Base-by-base conservation (phyloP, 129 eudicot genomes). In the Centella asiatica region DNA sequence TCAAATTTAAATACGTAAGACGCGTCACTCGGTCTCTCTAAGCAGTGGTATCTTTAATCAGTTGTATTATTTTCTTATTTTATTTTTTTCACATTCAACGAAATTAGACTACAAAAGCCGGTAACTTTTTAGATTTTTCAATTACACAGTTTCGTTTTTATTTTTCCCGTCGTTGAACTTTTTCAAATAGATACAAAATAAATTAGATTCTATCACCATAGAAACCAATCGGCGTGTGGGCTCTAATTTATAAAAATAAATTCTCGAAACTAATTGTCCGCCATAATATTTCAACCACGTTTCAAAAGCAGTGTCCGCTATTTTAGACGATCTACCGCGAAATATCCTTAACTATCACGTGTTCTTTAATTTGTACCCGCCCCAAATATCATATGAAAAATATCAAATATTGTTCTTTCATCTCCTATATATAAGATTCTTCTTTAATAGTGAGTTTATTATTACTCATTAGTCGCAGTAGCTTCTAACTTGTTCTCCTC, bases 261-360 rank as follows among this genome's bases (percentile, higher is more conserved):
- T 33, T 10, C 1, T 32, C 3, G 9, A 15, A 29, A 33, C 2
- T 8, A 33, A 33, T 19, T 2, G 37, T 4, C 29, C 44, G 52
- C 59, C 68, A 58, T 42, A 53, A 11, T n/a, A 39, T 44, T 44
- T 76, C 29, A 51, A 65, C 72, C 80, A 76, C 80, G 76, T 76
- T 69, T 70, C 61, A 40, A 63, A 36, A 47, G 56, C 36, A 4
- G 39, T 19, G 50, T 64, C 49, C 80, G 37, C 64, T 45, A 33
- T 48, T 37, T 57, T 25, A 28, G 33, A 9, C 68, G 36, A 45
- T 32, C 23, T 62, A 31, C 33, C 24, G 2, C 0, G 57, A 64
- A 51, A 63, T 62, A 17, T 60, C 67, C 72, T 60, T 22, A 36
- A 60, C 63, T 50, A 66, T 72, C 81, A 76, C 81, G 73, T 76